Conservation (phyloP, 2,329 filamentous ascomycete genomes). For the Lasiodiplodia hormozganensis region DNA sequence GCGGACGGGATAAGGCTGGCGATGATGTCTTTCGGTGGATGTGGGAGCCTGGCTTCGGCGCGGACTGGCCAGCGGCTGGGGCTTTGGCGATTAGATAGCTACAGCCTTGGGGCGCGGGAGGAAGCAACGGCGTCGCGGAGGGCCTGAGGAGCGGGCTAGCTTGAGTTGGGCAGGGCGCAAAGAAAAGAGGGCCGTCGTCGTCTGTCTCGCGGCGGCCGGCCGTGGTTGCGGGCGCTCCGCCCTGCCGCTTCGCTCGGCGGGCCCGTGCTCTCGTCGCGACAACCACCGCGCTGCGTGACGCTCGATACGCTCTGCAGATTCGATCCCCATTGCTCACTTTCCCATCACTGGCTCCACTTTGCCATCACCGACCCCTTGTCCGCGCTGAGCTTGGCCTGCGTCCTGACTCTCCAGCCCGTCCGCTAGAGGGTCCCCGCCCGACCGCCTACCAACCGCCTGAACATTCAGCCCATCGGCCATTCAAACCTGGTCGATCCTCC, state of each 20-base stretch:
- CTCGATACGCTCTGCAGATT: constrained; percentile 15
- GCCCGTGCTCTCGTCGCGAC: background rate
- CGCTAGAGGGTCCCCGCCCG: background rate
- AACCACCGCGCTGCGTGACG: background rate
- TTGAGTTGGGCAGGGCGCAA: background rate
- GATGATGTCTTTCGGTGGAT: constrained; percentile 16
- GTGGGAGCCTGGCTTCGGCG: constrained; percentile 10
- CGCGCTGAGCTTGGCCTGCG: constrained; percentile 11
- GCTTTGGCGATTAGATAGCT: constrained; percentile 6
- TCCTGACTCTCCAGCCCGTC: constrained; percentile 13
- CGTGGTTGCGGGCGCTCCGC: constrained; percentile 10
- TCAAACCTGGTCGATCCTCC: background rate
- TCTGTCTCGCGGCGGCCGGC: background rate
- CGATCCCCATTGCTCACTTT: constrained; percentile 26
- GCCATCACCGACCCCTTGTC: constrained; percentile 21
- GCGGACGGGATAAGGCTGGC: constrained; percentile 10
- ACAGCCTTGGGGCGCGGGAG: constrained; percentile 8
- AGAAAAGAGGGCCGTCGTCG: background rate
- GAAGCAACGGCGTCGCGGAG: constrained; percentile 5
- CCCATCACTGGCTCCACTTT: constrained; percentile 25
- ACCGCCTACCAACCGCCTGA: background rate
- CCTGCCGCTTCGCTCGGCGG: background rate
- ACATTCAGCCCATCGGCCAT: background rate
- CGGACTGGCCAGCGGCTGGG: background rate
- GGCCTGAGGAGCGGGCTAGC: background rate